Base-by-base conservation (phyloP, 2,329 filamentous ascomycete genomes). In the Fusarium sp. region DNA sequence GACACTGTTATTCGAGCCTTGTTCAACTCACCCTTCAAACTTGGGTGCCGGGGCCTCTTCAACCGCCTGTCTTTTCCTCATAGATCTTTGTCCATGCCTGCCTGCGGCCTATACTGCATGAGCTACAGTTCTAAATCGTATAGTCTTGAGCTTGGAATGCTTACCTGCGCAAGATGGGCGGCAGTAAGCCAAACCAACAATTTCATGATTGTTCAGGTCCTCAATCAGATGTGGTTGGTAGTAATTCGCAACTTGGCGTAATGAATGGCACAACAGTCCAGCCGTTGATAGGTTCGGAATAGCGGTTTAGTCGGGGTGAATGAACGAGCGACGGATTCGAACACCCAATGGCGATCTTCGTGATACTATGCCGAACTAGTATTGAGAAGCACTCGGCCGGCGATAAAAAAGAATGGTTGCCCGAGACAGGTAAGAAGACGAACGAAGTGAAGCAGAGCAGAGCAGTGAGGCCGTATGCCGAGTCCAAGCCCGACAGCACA, bases 181-280 rank as follows among this genome's bases (percentile, higher is more conserved):
- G 65, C 59, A 36, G 61, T 57, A 49, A 65, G 57, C 61, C 61
- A 65, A 31, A 56, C 32, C 29, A 49, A 11, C 41, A 65, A 44
- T 42, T 57, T 65, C 61, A 65, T 65, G 27, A 49, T 50, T 42
- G 49, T 46, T 17, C n/a, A 33, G 35, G 31, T 17, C n/a, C 17
- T 44, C 38, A 11, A 31, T 45, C 39, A 31, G 19, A 32, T 25
- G 23, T 32, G n/a, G 32, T 53, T 7, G 29, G 19, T 54, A 45
- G 42, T 49, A 39, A 51, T 39, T 64, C n/a, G 52, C 42, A 35
- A 46, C 49, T 38, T 43, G 39, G 33, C 35, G 43, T 49, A 53
- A 45, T 33, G 49, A 61, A 50, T 46, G 62, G 14, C 44, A 23
- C 50, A 69, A 69, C 69, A 69, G 67, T 69, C 66, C 69, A 69